phyloP scores from a whole-genome alignment of 2,329 filamentous ascomycete species.

The Fusarium sp. region DNA sequence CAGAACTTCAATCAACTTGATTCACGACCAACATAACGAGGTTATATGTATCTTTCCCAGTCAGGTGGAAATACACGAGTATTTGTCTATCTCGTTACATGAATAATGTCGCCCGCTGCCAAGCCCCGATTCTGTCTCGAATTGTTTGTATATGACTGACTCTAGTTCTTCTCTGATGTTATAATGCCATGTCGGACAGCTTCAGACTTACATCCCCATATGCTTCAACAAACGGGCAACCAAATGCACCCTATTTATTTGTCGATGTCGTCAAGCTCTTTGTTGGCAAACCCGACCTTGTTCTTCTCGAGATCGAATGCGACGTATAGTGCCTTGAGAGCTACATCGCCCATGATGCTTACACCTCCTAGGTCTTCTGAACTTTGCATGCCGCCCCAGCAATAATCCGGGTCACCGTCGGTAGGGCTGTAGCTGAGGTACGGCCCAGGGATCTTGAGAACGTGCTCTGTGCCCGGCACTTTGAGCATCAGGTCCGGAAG shows the following conservation, averaged over 20 bases:
- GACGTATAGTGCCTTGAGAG: constrained; percentile 82
- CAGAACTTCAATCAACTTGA: constrained; percentile 14
- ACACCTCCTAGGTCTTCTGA: constrained; percentile 56
- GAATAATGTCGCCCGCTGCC: neutral
- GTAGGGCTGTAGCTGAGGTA: constrained; percentile 67
- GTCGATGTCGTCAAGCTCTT: constrained; percentile 50
- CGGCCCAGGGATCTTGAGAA: constrained; percentile 65
- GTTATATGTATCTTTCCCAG: constrained; percentile 40
- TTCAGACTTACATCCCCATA: constrained; percentile 15
- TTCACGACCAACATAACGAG: constrained; percentile 19
- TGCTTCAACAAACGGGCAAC: neutral
- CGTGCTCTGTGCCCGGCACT: constrained; percentile 61
- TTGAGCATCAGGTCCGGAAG: constrained; percentile 70
- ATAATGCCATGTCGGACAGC: constrained; percentile 11
- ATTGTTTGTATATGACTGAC: constrained; percentile 16
- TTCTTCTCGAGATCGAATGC: constrained; percentile 71
- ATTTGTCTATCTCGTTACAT: constrained; percentile 12
- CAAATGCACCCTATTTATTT: constrained; percentile 6
- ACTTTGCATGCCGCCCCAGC: constrained; percentile 82
- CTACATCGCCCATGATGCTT: constrained; percentile 81
- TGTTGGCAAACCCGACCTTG: constrained; percentile 59
- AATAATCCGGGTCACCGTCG: constrained; percentile 63
- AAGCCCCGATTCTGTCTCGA: neutral
- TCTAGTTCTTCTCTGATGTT: constrained; percentile 13
- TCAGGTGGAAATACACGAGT: constrained; percentile 34